These are phyloP conservation scores for Lipomyces mesembrius DNA, from an alignment of 805 yeast genomes.

Conservation along the genomic window DNA sequence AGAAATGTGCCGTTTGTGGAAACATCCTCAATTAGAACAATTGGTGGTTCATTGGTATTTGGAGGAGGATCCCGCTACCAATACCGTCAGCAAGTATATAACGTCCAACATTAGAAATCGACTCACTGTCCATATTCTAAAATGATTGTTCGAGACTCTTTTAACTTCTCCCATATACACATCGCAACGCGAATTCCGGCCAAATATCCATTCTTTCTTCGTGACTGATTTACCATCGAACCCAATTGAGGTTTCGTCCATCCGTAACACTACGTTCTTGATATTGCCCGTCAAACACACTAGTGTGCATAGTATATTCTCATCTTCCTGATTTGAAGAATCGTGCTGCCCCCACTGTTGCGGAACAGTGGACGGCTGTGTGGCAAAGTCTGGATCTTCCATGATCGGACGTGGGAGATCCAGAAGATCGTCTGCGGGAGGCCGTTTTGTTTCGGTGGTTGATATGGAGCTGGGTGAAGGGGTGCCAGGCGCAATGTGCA, in stretches of 20 bases:
- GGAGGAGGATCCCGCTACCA: slow-evolving; percentile 45
- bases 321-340: slow-evolving; percentile 11
- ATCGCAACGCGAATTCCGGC: slow-evolving; percentile 72
- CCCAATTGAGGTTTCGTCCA: slow-evolving; percentile 22
- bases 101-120: slow-evolving; percentile 26
- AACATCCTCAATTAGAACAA: slow-evolving; percentile 52
- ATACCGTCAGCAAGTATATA: not conserved
- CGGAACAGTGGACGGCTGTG: slow-evolving; percentile 30
- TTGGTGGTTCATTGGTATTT: slow-evolving; percentile 34
- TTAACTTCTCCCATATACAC: slow-evolving; percentile 64
- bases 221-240: slow-evolving; percentile 26
- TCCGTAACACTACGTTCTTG: slow-evolving; percentile 14
- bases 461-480: not conserved
- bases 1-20: slow-evolving; percentile 94
- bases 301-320: slow-evolving; percentile 36
- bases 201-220: slow-evolving; percentile 66
- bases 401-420: slow-evolving; percentile 3
- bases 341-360: slow-evolving; percentile 2
- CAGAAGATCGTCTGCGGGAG: not conserved
- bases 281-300: slow-evolving; percentile 29
- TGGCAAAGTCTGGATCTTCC: slow-evolving; percentile 29
- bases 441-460: not conserved
- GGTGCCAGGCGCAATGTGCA: not conserved
- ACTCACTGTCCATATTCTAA: slow-evolving; percentile 53
- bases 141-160: slow-evolving; percentile 75